Evolutionary conservation across 129 eudicot species (phyloP).

Genomic region (Arctium minus): DNA sequence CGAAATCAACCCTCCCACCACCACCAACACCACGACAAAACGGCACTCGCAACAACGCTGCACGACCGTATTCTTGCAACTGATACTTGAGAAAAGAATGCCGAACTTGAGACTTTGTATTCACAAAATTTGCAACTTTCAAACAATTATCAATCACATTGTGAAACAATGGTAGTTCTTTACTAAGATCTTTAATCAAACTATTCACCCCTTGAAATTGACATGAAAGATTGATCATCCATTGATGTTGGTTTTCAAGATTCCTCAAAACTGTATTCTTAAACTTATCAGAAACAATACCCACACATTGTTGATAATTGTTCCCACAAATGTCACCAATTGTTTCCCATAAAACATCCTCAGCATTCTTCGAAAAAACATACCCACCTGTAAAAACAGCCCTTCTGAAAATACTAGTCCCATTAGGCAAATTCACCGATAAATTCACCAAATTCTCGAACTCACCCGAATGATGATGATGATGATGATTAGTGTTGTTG

Average conservation of each 20-base stretch:
- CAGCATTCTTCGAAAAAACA: conserved; percentile 77
- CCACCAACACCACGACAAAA: conserved; percentile 20
- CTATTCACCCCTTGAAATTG: conserved; percentile 69
- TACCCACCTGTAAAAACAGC: conserved; percentile 76
- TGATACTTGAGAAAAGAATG: conserved; percentile 70
- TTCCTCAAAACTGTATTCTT: conserved; percentile 78
- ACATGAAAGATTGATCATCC: conserved; percentile 90
- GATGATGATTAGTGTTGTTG: conserved; percentile 19
- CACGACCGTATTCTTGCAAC: conserved; percentile 71
- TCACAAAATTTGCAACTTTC: conserved; percentile 68
- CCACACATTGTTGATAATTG: conserved; percentile 68
- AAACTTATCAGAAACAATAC: conserved; percentile 88
- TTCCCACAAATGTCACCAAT: conserved; percentile 69
- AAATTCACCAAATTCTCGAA: conserved; percentile 67
- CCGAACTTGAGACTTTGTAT: conserved; percentile 59
- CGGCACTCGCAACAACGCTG: conserved; percentile 63
- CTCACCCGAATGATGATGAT: conserved; percentile 33
- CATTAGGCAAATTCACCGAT: conserved; percentile 83
- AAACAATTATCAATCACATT: conserved; percentile 70
- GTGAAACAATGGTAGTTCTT: conserved; percentile 79
- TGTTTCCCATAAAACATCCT: conserved; percentile 82
- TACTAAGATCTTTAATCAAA: conserved; percentile 76
- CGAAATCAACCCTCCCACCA: conserved; percentile 44
- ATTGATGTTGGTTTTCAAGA: conserved; percentile 79
- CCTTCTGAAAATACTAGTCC: conserved; percentile 72